Evolutionary conservation across 1,284 basidiomycete species (phyloP), one percentile per base, ranked within the genome.

Genomic region (Volvariella volvacea): DNA sequence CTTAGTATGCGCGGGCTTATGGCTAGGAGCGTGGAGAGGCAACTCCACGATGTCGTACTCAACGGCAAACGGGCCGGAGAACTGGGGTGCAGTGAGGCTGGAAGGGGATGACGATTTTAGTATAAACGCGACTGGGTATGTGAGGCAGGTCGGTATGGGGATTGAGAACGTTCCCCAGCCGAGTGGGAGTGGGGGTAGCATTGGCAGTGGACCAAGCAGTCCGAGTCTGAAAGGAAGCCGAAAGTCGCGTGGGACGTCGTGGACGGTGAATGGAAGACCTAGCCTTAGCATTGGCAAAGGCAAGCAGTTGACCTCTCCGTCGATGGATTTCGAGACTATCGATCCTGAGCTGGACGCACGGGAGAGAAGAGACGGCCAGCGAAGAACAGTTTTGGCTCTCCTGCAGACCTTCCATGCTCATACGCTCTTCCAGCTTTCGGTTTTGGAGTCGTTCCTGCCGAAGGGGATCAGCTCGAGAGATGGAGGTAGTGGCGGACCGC

Each of bases 391-490:
- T 10, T 68, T 86, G 41, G 75, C 82, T 7, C 59, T 88, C 3
- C 66, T 88, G 30, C 80, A 85, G 52, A 79, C 81, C 1, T 82
- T 88, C 63, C 83, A 87, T 50, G 74, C 77, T 15, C 79, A 88
- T 52, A 79, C 83, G 2, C 65, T 69, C 3, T 80, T 81, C 54
- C 76, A 85, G 49, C 68, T 87, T n/a, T 73, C 76, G 1, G 71
- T 74, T 0, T 64, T 86, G 28, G 73, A 74, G 20, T 62, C 68
- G 17, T 55, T 80, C 38, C 57, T 82, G 3, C 68, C 68, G 53
- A 57, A 9, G 49, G 25, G 25, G 12, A 25, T 33, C n/a, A 28
- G 1, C 2, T 40, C 42, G 7, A 46, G 49, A 33, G 31, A 44
- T 36, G 47, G 38, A 32, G 46, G 22, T n/a, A 36, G 38, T n/a